Conservation (phyloP, 1,284 basidiomycete genomes). For the Tausonia pullulans region DNA sequence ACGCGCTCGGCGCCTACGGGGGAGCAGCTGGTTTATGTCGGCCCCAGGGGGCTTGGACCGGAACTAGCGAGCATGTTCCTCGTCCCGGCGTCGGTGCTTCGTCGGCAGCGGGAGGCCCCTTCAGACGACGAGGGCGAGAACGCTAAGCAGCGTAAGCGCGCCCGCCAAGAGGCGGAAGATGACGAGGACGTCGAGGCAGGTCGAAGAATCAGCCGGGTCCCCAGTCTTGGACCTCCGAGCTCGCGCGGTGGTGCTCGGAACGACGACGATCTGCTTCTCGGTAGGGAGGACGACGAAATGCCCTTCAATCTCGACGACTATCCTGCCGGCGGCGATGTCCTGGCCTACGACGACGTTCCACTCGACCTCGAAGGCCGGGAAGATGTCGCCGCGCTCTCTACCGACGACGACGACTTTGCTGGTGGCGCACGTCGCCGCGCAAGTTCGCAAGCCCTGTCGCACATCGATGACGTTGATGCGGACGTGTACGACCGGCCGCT, state of each 20-base stretch:
- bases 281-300: slow-evolving; percentile 6
- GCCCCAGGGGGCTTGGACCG: slow-evolving; percentile 60
- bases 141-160: slow-evolving; percentile 18
- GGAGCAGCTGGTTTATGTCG: slow-evolving; percentile 60
- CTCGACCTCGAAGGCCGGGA: background rate
- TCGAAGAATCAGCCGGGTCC: slow-evolving; percentile 33
- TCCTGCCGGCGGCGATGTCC: background rate
- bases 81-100: slow-evolving; percentile 49
- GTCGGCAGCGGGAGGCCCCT: slow-evolving; percentile 29
- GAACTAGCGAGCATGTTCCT: slow-evolving; percentile 73
- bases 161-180: slow-evolving; percentile 14
- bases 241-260: slow-evolving; percentile 34
- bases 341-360: slow-evolving; percentile 40
- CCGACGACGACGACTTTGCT: slow-evolving; percentile 37
- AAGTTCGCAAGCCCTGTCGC: no score
- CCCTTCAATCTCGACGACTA: slow-evolving; percentile 4
- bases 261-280: slow-evolving; percentile 13
- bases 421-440: no score
- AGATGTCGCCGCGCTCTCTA: background rate
- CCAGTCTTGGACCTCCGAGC: slow-evolving; percentile 40
- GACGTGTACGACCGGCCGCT: slow-evolving; percentile 40
- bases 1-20: slow-evolving; percentile 54
- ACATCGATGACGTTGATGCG: slow-evolving; percentile 49
- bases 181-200: slow-evolving; percentile 48
- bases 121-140: slow-evolving; percentile 14